These are phyloP conservation scores for Yamadazyma spencermartinsiae DNA, from an alignment of 1,139 yeast species.

Conservation along the genomic window DNA sequence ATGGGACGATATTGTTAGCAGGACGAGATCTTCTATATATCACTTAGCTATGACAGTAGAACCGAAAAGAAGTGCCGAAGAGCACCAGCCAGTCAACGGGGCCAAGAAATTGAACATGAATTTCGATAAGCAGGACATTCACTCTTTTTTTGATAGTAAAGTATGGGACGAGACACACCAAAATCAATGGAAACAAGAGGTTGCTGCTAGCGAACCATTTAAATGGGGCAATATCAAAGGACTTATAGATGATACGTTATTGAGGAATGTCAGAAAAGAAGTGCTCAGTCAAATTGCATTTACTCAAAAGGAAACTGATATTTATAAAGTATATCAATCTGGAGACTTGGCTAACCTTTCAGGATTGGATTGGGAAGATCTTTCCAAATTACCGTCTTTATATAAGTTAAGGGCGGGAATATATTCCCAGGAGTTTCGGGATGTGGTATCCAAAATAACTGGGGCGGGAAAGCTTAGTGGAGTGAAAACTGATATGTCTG, in stretches of 20 bases:
- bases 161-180: conserved; percentile 53
- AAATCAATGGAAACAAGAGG: conserved; percentile 35
- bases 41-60: neutral
- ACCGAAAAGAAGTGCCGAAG: conserved; percentile 5
- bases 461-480: conserved; percentile 92
- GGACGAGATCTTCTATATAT: no score
- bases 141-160: conserved; percentile 51
- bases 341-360: conserved; percentile 95
- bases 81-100: conserved; percentile 8
- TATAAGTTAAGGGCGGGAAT: conserved; percentile 80
- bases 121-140: conserved; percentile 40
- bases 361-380: conserved; percentile 77
- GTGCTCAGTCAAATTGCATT: conserved; percentile 82
- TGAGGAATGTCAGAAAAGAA: conserved; percentile 80
- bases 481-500: conserved; percentile 84
- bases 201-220: conserved; percentile 68
- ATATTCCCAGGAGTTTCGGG: conserved; percentile 82
- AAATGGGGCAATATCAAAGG: conserved; percentile 83
- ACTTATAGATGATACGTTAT: conserved; percentile 71
- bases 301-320: conserved; percentile 94
- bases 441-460: conserved; percentile 76
- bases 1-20: no score
- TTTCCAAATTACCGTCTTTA: conserved; percentile 69
- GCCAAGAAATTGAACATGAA: conserved; percentile 22
- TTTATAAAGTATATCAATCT: conserved; percentile 89